A percentile compares a stretch with the other conserved stretches of the same genome.
These are phyloP conservation scores for Thermoascus crustaceus DNA, from an alignment of 2,329 filamentous ascomycete species.

Conservation along the genomic window DNA sequence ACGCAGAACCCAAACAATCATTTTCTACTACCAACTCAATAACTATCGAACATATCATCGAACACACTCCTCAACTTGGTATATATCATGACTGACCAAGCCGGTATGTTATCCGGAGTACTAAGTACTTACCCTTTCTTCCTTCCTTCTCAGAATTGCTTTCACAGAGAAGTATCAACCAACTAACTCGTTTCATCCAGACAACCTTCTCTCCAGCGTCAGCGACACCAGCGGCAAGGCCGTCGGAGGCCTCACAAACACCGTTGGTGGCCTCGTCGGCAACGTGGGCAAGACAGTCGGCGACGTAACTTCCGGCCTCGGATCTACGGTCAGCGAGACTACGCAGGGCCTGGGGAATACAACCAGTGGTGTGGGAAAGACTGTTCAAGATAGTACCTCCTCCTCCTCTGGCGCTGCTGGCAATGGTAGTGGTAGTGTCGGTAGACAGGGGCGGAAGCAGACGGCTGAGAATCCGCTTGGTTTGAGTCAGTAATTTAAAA, in stretches of 20 bases:
- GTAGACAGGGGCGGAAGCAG: constrained; percentile 16
- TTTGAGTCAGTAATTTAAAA: constrained; percentile 9
- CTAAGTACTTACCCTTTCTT: too few relatives aligned
- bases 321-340: constrained; percentile 21
- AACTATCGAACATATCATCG: too few relatives aligned
- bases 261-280: constrained; percentile 16
- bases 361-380: constrained; percentile 17
- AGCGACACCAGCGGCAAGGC: constrained; percentile 19
- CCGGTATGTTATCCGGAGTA: too few relatives aligned
- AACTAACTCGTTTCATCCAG: constrained; percentile 5
- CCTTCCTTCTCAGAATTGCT: too few relatives aligned
- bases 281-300: constrained; percentile 21
- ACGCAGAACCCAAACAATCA: too few relatives aligned
- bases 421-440: constrained; percentile 9
- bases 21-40: too few relatives aligned
- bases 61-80: too few relatives aligned
- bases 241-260: constrained; percentile 15
- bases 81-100: too few relatives aligned
- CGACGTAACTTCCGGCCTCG: constrained; percentile 17
- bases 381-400: constrained; percentile 14
- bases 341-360: constrained; percentile 16
- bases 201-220: constrained; percentile 15
- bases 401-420: too few relatives aligned
- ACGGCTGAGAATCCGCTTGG: constrained; percentile 17
- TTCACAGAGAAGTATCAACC: too few relatives aligned